These are phyloP conservation scores for Camellia japonica DNA, from an alignment of 148 eudicot species.

Conservation along the genomic window DNA sequence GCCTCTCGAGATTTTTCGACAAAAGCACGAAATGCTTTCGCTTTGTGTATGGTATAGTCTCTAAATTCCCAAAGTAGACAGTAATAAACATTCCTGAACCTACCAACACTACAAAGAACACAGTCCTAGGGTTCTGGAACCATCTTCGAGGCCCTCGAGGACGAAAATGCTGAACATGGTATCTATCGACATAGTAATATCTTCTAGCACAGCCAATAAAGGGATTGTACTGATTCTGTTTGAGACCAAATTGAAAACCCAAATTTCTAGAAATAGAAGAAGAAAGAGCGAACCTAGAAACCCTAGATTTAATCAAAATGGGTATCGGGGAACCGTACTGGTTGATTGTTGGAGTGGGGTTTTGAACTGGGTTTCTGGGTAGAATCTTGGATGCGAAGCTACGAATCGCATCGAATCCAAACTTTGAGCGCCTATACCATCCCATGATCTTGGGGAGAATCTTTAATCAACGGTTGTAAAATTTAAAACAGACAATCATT, in stretches of 20 bases:
- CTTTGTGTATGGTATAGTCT: constrained; percentile 70
- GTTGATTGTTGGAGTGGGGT: constrained; percentile 14
- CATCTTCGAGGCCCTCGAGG: constrained; percentile 55
- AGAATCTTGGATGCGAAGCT: constrained; percentile 29
- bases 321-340: constrained; percentile 7
- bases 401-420: constrained; percentile 35
- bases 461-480: neutral
- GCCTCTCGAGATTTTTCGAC: constrained; percentile 40
- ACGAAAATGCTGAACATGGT: constrained; percentile 58
- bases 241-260: constrained; percentile 19
- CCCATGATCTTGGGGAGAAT: constrained; percentile 31
- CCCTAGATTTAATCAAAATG: constrained; percentile 10
- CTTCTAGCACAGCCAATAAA: constrained; percentile 36
- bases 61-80: constrained; percentile 54
- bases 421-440: constrained; percentile 51
- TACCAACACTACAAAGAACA: constrained; percentile 40
- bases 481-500: neutral
- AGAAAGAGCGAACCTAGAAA: constrained; percentile 25
- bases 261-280: constrained; percentile 41
- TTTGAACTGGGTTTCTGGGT: constrained; percentile 29
- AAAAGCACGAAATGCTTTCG: constrained; percentile 65
- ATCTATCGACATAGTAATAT: constrained; percentile 63
- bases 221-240: constrained; percentile 22
- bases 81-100: constrained; percentile 48
- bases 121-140: constrained; percentile 61